Conservation (phyloP, 805 yeast genomes). For the Wickerhamiella musiphila region DNA sequence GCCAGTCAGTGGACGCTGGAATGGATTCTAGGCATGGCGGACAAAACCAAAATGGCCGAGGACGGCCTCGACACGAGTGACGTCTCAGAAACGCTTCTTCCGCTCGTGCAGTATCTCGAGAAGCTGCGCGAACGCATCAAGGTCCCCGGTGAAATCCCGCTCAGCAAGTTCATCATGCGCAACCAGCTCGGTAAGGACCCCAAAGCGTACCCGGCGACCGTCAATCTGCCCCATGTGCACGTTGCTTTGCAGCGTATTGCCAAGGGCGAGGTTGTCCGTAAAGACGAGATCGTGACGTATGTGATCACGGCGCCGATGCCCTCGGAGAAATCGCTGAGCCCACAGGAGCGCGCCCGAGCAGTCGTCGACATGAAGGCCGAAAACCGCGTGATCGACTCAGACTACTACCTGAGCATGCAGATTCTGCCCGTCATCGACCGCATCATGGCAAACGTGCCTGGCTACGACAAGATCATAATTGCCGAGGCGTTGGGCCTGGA, state of each 20-base stretch:
- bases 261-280: slow-evolving; percentile 74
- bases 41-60: slow-evolving; percentile 51
- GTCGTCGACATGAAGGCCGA: slow-evolving; percentile 47
- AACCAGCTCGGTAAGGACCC: slow-evolving; percentile 88
- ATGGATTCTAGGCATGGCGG: slow-evolving; percentile 51
- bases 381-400: slow-evolving; percentile 49
- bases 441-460: slow-evolving; percentile 68
- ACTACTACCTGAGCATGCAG: slow-evolving; percentile 73
- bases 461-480: slow-evolving; percentile 62
- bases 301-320: slow-evolving; percentile 44
- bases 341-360: slow-evolving; percentile 61
- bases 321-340: slow-evolving; percentile 15
- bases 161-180: slow-evolving; percentile 58
- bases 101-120: slow-evolving; percentile 34
- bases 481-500: slow-evolving; percentile 70
- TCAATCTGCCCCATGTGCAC: slow-evolving; percentile 66
- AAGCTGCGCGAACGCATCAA: slow-evolving; percentile 36
- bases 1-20: slow-evolving; percentile 29
- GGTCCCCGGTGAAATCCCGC: slow-evolving; percentile 46
- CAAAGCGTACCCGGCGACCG: slow-evolving; percentile 59
- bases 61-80: slow-evolving; percentile 37
- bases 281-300: slow-evolving; percentile 80
- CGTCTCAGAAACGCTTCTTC: slow-evolving; percentile 5
- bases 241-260: slow-evolving; percentile 68
- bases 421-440: slow-evolving; percentile 82